Percentiles rank a stretch among this genome's conserved stretches.
These are phyloP conservation scores for Curvularia verruculosa DNA, from an alignment of 2,329 filamentous ascomycete genomes.

Conservation along the genomic window DNA sequence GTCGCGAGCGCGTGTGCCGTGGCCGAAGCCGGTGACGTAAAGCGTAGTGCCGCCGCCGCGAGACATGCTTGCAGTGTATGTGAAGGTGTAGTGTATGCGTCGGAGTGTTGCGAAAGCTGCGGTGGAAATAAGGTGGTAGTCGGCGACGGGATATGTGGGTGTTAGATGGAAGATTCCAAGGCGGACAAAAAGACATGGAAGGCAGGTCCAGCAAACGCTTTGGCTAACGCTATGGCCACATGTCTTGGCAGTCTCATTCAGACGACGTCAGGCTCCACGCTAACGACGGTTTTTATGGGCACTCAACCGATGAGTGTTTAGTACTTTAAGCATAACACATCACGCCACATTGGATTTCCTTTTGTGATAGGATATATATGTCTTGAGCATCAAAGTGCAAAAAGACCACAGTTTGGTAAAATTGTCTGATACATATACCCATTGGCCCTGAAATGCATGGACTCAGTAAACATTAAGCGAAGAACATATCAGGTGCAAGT, in stretches of 20 bases:
- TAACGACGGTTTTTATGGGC: neutral
- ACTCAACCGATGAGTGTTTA: neutral
- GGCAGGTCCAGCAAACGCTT: conserved; percentile 18
- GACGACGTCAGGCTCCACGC: conserved; percentile 10
- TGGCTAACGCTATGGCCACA: conserved; percentile 14
- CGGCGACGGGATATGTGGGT: conserved; percentile 19
- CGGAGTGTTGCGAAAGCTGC: conserved; percentile 18
- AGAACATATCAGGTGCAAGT: neutral
- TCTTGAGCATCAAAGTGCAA: neutral
- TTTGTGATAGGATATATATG: neutral
- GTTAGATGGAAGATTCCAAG: conserved; percentile 19
- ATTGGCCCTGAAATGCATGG: neutral
- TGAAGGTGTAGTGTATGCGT: conserved; percentile 11
- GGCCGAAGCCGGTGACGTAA: conserved; percentile 99
- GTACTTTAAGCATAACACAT: neutral
- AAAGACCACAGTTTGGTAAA: too few species aligned
- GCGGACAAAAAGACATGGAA: conserved; percentile 16
- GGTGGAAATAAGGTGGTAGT: conserved; percentile 19
- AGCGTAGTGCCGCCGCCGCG: conserved; percentile 89
- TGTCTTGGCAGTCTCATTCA: conserved; percentile 12
- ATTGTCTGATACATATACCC: too few species aligned
- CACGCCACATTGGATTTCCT: neutral
- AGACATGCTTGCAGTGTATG: conserved; percentile 68
- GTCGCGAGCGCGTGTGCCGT: conserved; percentile 97
- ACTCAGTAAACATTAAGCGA: neutral